Evolutionary conservation across 73 alveolate genomes (phyloP).

Genomic region (Stentor roeselii): DNA sequence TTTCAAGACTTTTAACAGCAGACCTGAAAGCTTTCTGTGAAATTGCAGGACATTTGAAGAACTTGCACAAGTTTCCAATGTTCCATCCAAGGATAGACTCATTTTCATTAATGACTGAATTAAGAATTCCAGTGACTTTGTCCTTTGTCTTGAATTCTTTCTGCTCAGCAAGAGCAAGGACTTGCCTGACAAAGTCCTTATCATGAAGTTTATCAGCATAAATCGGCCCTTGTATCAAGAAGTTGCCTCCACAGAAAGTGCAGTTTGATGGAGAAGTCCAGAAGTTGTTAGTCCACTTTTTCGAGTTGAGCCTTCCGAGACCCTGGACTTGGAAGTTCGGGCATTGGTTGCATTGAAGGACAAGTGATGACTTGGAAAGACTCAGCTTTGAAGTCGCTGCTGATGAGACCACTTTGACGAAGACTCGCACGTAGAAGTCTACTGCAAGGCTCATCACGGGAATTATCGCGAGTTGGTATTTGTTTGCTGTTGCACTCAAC

Average conservation of each 20-base stretch:
- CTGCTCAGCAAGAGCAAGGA: conserved; percentile 29
- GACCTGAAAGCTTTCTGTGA: conserved; percentile 54
- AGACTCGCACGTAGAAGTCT: conserved; percentile 85
- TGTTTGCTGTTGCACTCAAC: conserved; percentile 73
- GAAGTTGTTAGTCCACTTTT: conserved; percentile 41
- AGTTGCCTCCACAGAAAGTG: conserved; percentile 66
- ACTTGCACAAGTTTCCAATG: conserved; percentile 55
- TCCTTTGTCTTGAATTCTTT: conserved; percentile 60
- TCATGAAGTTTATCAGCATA: conserved; percentile 75
- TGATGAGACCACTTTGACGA: conserved; percentile 64
- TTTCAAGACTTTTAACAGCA: conserved; percentile 69
- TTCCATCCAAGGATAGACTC: conserved; percentile 56
- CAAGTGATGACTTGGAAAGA: conserved; percentile 73
- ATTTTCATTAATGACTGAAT: conserved; percentile 69
- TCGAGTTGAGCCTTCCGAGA: conserved; percentile 60
- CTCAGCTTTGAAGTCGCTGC: conserved; percentile 68
- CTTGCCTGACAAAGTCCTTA: conserved; percentile 65
- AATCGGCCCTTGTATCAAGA: conserved; percentile 85
- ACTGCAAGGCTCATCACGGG: conserved; percentile 80
- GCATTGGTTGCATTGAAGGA: conserved; percentile 77
- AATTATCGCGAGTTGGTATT: conserved; percentile 65
- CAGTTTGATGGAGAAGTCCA: conserved; percentile 30
- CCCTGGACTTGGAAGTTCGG: conserved; percentile 60
- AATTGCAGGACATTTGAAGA: conserved; percentile 55
- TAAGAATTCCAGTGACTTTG: conserved; percentile 63